phyloP scores from a whole-genome alignment of 148 eudicot species.

The Diospyros kaki region DNA sequence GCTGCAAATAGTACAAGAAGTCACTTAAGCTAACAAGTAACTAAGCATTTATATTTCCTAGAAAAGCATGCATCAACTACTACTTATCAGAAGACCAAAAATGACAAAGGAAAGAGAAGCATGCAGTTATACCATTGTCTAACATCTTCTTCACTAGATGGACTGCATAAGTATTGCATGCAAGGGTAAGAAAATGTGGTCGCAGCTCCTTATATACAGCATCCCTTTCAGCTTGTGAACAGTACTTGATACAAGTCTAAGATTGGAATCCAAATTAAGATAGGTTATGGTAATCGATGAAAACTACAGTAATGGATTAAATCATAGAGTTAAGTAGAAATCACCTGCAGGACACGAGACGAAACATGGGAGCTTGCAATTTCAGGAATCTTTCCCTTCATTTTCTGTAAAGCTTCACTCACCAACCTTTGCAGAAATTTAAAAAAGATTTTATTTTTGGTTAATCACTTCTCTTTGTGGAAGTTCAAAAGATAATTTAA shows the following conservation, averaged over 20 bases:
- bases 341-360: constrained; percentile 96
- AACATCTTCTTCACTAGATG: constrained; percentile 86
- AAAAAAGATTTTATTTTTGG: background rate
- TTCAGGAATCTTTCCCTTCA: constrained; percentile 90
- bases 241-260: constrained; percentile 86
- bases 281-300: background rate
- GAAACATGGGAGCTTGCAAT: constrained; percentile 89
- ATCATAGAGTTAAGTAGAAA: constrained; percentile 13
- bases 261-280: constrained; percentile 16
- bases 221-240: constrained; percentile 79
- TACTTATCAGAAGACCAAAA: background rate
- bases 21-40: background rate
- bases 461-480: no score
- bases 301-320: background rate
- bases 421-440: constrained; percentile 49
- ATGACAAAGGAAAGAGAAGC: background rate
- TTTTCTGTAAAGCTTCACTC: constrained; percentile 73
- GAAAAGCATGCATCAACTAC: background rate
- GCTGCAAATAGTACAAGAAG: constrained; percentile 44
- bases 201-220: constrained; percentile 67
- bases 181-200: constrained; percentile 78
- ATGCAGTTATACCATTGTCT: constrained; percentile 57
- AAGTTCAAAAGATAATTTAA: background rate
- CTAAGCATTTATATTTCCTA: background rate
- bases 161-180: constrained; percentile 80